These are phyloP conservation scores for Kodamaea hsintzibuensis DNA, from an alignment of 805 yeast genomes.

Conservation along the genomic window DNA sequence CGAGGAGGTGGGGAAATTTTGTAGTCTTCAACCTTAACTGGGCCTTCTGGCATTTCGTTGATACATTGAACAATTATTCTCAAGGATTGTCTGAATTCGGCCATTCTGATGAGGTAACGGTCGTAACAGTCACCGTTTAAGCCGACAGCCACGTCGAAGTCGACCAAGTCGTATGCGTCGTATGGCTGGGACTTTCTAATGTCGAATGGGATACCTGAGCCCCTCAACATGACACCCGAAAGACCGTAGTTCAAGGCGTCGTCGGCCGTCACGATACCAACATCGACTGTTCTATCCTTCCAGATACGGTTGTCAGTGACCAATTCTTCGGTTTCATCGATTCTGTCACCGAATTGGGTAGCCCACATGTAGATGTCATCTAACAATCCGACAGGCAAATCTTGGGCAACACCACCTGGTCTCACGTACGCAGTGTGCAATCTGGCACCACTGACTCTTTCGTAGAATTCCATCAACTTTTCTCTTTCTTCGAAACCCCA, in stretches of 20 bases:
- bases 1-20: slow-evolving; percentile 84
- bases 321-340: slow-evolving; percentile 88
- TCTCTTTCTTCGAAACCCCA: slow-evolving; percentile 96
- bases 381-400: slow-evolving; percentile 79
- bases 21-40: slow-evolving; percentile 87
- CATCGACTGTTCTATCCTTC: slow-evolving; percentile 81
- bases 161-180: slow-evolving; percentile 85
- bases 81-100: slow-evolving; percentile 87
- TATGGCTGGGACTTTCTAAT: slow-evolving; percentile 85
- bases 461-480: slow-evolving; percentile 89
- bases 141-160: slow-evolving; percentile 86
- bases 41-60: slow-evolving; percentile 90
- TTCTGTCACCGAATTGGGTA: slow-evolving; percentile 89
- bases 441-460: slow-evolving; percentile 88
- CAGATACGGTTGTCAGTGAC: slow-evolving; percentile 89
- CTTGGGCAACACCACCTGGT: slow-evolving; percentile 92
- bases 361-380: slow-evolving; percentile 97
- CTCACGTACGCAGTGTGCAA: slow-evolving; percentile 85
- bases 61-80: slow-evolving; percentile 88
- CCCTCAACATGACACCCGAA: slow-evolving; percentile 88
- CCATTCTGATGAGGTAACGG: slow-evolving; percentile 85
- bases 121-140: slow-evolving; percentile 89
- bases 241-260: slow-evolving; percentile 81
- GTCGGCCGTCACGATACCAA: slow-evolving; percentile 81
- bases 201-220: slow-evolving; percentile 86